Evolutionary conservation across 345 rosid genomes (phyloP), one percentile per base, ranked within the genome.

Genomic region (Syzygium aromaticum): DNA sequence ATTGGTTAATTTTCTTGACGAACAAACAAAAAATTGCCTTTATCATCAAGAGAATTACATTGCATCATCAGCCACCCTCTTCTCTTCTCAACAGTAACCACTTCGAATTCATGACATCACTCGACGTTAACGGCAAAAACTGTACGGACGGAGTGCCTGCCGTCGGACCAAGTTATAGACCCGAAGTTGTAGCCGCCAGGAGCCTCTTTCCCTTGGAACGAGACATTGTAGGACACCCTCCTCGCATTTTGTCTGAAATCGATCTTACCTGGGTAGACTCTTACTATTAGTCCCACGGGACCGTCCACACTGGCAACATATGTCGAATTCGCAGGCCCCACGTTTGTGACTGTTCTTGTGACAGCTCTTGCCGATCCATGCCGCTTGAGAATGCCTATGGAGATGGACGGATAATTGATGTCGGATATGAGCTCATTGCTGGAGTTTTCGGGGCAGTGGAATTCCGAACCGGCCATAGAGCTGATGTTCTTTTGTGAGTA

Each of bases 331-430:
- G 87, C 88, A 6, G 86, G 85, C 86, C 97, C 97, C 2, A 94
- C 94, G 25, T 96, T 96, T 2, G 95, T 96, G 22, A 89, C 95
- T 1, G 89, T 90, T 90, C 98, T 94, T 86, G 57, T 88, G 49
- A 95, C 77, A 4, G 43, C 90, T 43, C 51, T 63, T 27, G 86
- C 73, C 9, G 25, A 86, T 61, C 87, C 77, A 43, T 56, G 88
- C 56, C 91, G 85, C 33, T 77, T 88, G 46, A 96, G 94, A 56
- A 86, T 93, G 77, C 91, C 83, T 27, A 95, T 92, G 86, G 98
- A 96, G 86, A 96, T 93, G 28, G 98, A 96, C 73, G 98, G 96
- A 87, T 96, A 95, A 84, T 96, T 96, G 52, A 96, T 52, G 84
- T 64, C 89, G 25, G 98, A 94, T 63, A 96, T 92, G 87, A 94